Evolutionary conservation across 163 green algal species (phyloP), one percentile per base, ranked within the genome.

Genomic region (Coccomyxa subellipsoidea): DNA sequence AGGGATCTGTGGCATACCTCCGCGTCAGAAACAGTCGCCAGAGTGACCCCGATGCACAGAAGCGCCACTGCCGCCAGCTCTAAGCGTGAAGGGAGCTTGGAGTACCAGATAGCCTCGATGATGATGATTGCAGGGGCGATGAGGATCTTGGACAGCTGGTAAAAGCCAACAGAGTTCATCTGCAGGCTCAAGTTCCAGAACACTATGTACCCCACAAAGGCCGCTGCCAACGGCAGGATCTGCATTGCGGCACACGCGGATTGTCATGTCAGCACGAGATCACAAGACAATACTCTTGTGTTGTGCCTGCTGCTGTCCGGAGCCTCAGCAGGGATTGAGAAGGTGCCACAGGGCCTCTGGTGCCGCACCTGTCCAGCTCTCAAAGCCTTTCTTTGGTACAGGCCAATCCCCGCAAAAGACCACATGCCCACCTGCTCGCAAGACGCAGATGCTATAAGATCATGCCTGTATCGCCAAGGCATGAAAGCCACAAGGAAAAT

Each of bases 151-250:
- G 70, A 38, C n/a, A 77, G 70, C 70, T 94, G 90, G 81, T 93
- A 94, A 71, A 94, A 94, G 25, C 90, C 88, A 9, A 94, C 89
- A 0, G 89, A 86, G 83, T 93, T 93, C 7, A 93, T 81, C 81
- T 90, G 89, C n/a, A 93, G 80, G 81, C 90, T 93, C 8, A 93
- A 80, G 77, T 93, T 93, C 84, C 85, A 87, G 2, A 93, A 77
- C 39, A 93, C 89, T 29, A 93, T 91, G 80, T 94, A 94, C 23
- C 79, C 89, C 7, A 94, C 90, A 73, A 90, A 94, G 0, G 90
- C 90, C 23, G 83, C 85, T 7, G 90, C 90, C 36, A 94, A 71
- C 9, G 90, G 87, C 2, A 77, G 34, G 10, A 77, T 40, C 70
- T 77, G 70, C 66, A 73, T 73, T 1, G 1, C 47, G 23, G 0